Conservation (phyloP, 257 asterid genomes). For the Fraxinus pennsylvanica region DNA sequence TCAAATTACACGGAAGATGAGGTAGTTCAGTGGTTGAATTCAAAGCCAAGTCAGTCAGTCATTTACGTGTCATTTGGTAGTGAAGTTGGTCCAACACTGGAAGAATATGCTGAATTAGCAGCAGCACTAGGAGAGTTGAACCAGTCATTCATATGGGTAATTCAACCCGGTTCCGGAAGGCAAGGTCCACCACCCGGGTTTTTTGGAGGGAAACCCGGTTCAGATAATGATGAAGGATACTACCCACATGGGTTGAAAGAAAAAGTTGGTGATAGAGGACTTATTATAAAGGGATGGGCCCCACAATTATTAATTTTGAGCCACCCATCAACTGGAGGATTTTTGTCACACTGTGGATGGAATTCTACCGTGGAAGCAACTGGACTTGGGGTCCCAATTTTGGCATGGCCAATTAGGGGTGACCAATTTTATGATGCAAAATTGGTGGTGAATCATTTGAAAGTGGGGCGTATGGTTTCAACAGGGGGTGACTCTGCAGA, state of each 20-base stretch:
- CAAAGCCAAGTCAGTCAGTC: constrained; percentile 51
- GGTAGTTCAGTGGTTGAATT: constrained; percentile 58
- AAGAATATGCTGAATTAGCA: constrained; percentile 53
- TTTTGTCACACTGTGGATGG: constrained; percentile 74
- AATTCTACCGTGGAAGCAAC: constrained; percentile 65
- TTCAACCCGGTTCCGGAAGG: constrained; percentile 55
- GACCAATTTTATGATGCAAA: constrained; percentile 66
- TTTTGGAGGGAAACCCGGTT: constrained; percentile 26
- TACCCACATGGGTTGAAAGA: constrained; percentile 50
- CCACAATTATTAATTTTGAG: constrained; percentile 62
- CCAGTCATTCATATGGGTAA: constrained; percentile 66
- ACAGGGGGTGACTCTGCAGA: constrained; percentile 31
- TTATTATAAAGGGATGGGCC: constrained; percentile 72
- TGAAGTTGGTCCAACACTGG: constrained; percentile 61
- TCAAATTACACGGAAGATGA: constrained; percentile 65
- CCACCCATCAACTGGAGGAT: constrained; percentile 62
- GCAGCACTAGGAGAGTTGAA: constrained; percentile 49
- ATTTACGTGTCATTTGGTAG: constrained; percentile 75
- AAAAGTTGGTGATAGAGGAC: constrained; percentile 49
- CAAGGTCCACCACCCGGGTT: constrained; percentile 41
- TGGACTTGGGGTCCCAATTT: constrained; percentile 55
- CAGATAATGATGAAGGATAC: constrained; percentile 42
- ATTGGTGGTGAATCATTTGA: constrained; percentile 45
- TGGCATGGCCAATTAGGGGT: constrained; percentile 84
- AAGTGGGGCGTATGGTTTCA: constrained; percentile 43